Evolutionary conservation across 2,329 filamentous ascomycete species (phyloP).

Genomic region (Ceratocystis harringtonii): DNA sequence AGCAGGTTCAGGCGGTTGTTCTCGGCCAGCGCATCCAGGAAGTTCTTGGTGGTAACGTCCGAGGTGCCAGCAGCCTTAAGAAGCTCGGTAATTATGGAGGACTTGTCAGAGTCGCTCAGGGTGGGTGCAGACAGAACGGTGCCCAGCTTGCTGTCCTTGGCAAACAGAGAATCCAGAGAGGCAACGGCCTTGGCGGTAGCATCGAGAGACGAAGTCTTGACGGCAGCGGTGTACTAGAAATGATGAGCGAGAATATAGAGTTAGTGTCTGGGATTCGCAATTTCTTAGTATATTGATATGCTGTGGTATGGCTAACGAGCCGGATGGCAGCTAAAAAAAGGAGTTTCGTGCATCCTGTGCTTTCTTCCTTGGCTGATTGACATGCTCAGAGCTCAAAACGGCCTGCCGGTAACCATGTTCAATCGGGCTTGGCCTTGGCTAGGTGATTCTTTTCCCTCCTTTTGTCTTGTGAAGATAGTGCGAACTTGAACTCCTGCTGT

Average conservation of each 20-base stretch:
- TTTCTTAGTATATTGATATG: neutral
- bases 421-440: neutral
- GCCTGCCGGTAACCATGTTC: neutral
- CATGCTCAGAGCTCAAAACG: neutral
- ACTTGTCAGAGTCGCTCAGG: slow-evolving; percentile 65
- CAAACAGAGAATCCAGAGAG: slow-evolving; percentile 54
- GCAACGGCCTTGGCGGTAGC: slow-evolving; percentile 66
- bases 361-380: neutral
- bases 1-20: slow-evolving; percentile 89
- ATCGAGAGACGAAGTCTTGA: slow-evolving; percentile 76
- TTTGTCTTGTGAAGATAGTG: neutral
- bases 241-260: neutral
- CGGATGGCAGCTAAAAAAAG: neutral
- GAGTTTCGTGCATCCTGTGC: too few species aligned
- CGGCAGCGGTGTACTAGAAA: slow-evolving; percentile 80
- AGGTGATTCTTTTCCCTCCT: neutral
- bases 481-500: neutral
- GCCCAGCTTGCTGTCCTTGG: slow-evolving; percentile 69
- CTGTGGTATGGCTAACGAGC: neutral
- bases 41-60: slow-evolving; percentile 84
- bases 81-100: slow-evolving; percentile 71
- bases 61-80: slow-evolving; percentile 62
- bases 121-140: slow-evolving; percentile 66
- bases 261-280: slow-evolving; percentile 2
- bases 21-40: slow-evolving; percentile 76